A percentile compares a stretch with the other conserved stretches of the same genome.
Evolutionary conservation across 768 basidiomycete genomes (phyloP).

Genomic region (Trametes sanguinea): DNA sequence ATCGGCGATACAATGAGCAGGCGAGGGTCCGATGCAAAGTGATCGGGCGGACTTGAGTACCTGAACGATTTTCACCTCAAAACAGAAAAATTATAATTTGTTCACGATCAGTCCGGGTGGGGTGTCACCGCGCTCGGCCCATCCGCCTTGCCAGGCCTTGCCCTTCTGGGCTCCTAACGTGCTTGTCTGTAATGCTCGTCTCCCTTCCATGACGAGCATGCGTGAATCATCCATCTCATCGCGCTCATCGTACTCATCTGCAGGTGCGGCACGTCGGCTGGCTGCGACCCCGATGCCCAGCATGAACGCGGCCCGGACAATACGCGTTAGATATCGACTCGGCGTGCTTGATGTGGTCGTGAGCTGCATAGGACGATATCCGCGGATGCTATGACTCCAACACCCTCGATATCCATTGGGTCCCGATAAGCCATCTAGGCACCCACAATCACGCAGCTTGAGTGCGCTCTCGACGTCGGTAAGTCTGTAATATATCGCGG

Average conservation of each 20-base stretch:
- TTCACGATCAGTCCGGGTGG: constrained; percentile 11
- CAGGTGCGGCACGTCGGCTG: neutral
- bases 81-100: constrained; percentile 15
- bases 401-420: constrained; percentile 9
- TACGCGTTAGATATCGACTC: too few species aligned
- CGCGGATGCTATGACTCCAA: constrained; percentile 9
- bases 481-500: neutral
- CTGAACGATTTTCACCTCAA: constrained; percentile 15
- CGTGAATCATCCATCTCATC: neutral
- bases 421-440: constrained; percentile 11
- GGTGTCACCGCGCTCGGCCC: constrained; percentile 15
- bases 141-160: constrained; percentile 19
- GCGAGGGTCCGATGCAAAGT: constrained; percentile 14
- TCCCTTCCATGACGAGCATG: constrained; percentile 4
- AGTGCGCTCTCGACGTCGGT: constrained; percentile 4
- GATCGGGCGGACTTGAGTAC: constrained; percentile 17
- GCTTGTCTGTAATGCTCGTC: constrained; percentile 6
- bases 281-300: neutral
- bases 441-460: constrained; percentile 5
- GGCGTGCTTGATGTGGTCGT: too few species aligned
- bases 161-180: constrained; percentile 15
- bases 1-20: constrained; percentile 22
- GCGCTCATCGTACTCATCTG: neutral
- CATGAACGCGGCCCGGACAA: neutral
- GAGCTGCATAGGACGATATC: too few species aligned